Evolutionary conservation across 2,329 filamentous ascomycete species (phyloP).

Genomic region (Stemphylium vesicarium): DNA sequence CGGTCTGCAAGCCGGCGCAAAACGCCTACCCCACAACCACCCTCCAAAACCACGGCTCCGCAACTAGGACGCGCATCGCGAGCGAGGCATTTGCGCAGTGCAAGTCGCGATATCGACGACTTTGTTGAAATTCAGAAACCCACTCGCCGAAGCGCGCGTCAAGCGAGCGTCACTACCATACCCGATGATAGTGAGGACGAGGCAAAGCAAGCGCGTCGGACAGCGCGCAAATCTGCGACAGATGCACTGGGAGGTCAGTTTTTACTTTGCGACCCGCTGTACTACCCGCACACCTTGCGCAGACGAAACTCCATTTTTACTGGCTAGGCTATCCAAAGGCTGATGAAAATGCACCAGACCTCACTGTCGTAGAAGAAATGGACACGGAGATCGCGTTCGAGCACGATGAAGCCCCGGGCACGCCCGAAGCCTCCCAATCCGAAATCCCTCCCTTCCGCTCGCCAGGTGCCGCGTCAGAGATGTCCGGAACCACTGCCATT

Average conservation of each 20-base stretch:
- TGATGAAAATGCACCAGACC: slow-evolving; percentile 33
- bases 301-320: not conserved
- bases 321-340: slow-evolving; percentile 5
- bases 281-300: not conserved
- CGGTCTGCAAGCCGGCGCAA: slow-evolving; percentile 45
- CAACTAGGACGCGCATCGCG: slow-evolving; percentile 34
- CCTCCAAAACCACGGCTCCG: slow-evolving; percentile 23
- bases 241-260: slow-evolving; percentile 38
- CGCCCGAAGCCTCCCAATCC: slow-evolving; percentile 23
- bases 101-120: slow-evolving; percentile 48
- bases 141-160: slow-evolving; percentile 35
- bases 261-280: slow-evolving; percentile 3
- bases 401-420: slow-evolving; percentile 26
- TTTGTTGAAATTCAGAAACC: slow-evolving; percentile 25
- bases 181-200: slow-evolving; percentile 34
- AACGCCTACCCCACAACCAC: slow-evolving; percentile 40
- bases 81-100: slow-evolving; percentile 46
- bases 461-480: slow-evolving; percentile 49
- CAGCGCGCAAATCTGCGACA: slow-evolving; percentile 32
- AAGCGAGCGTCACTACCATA: slow-evolving; percentile 34
- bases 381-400: slow-evolving; percentile 31
- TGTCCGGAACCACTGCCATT: slow-evolving; percentile 56
- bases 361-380: slow-evolving; percentile 43
- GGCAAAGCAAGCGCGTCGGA: slow-evolving; percentile 22
- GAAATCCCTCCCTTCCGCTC: slow-evolving; percentile 31